Conservation (phyloP, 148 eudicot species). For the Camellia japonica region DNA sequence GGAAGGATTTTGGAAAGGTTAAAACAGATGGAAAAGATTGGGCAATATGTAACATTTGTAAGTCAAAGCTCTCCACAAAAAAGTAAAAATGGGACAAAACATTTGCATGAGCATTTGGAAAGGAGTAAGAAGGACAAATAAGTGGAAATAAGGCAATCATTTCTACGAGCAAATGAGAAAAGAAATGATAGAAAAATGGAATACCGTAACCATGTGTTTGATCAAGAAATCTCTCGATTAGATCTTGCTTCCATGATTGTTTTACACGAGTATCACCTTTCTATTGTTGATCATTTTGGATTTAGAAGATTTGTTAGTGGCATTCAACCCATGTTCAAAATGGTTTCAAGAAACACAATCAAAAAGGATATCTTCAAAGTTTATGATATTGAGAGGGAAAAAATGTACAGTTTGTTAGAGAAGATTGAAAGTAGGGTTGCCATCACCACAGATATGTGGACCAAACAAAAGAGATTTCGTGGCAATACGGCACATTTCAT, state of each 20-base stretch:
- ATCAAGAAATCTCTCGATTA: background rate
- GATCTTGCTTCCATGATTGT: background rate
- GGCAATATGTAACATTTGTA: too few species aligned
- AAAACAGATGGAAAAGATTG: too few species aligned
- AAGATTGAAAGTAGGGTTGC: background rate
- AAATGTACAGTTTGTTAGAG: background rate
- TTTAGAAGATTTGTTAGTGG: background rate
- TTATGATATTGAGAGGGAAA: conserved; percentile 12
- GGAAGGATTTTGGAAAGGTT: too few species aligned
- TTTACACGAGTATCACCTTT: conserved; percentile 5
- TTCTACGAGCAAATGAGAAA: too few species aligned
- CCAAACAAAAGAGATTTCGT: conserved; percentile 22
- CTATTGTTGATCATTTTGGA: background rate
- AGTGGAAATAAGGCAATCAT: background rate
- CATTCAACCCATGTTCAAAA: background rate
- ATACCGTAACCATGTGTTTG: background rate
- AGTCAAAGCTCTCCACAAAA: too few species aligned
- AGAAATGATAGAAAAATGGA: too few species aligned
- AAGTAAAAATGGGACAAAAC: background rate
- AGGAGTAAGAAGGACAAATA: background rate
- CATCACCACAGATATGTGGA: conserved; percentile 31
- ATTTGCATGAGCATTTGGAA: background rate
- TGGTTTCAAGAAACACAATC: conserved; percentile 7
- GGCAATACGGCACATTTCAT: conserved; percentile 15
- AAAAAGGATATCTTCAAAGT: conserved; percentile 13